A percentile compares a stretch with the other conserved stretches of the same genome.
Conservation (phyloP, 2,329 filamentous ascomycete genomes). For the Colletotrichum spinosum region DNA sequence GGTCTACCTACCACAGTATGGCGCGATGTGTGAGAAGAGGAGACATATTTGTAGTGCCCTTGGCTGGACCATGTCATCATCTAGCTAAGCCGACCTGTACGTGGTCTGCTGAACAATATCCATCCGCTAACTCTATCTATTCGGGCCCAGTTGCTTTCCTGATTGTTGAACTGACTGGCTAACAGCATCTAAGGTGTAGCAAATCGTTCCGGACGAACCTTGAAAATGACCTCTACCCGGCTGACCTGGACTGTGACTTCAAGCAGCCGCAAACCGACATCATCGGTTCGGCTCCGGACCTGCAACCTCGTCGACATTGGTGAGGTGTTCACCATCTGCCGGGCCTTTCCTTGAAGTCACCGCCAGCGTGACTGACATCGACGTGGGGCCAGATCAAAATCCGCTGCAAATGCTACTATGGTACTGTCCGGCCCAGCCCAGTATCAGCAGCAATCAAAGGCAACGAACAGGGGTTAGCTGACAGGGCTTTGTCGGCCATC, state of each 20-base stretch:
- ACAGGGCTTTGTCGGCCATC: slow-evolving; percentile 31
- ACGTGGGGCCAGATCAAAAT: slow-evolving; percentile 31
- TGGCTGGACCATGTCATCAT: slow-evolving; percentile 28
- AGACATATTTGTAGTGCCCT: too few species aligned
- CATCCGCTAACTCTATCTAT: slow-evolving; percentile 12
- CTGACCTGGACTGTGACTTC: slow-evolving; percentile 16
- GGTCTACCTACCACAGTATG: slow-evolving; percentile 13
- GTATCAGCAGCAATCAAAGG: slow-evolving; percentile 26
- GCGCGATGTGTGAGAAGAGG: too few species aligned
- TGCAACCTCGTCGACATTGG: slow-evolving; percentile 17
- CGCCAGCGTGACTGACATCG: slow-evolving; percentile 29
- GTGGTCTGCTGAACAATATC: slow-evolving; percentile 29
- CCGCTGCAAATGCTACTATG: slow-evolving; percentile 30
- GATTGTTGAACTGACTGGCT: not conserved
- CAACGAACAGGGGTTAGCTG: slow-evolving; percentile 22
- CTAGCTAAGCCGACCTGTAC: slow-evolving; percentile 21
- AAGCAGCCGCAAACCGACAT: slow-evolving; percentile 18
- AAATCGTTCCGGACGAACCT: slow-evolving; percentile 12
- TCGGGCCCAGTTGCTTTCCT: not conserved
- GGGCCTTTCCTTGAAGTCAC: slow-evolving; percentile 31
- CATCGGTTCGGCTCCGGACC: slow-evolving; percentile 29
- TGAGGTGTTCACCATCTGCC: slow-evolving; percentile 34
- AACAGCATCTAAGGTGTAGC: not conserved
- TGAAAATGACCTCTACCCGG: not conserved
- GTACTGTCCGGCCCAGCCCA: not conserved